Conservation (phyloP, 495 filamentous ascomycete genomes). For the Chaetomium fimeti region DNA sequence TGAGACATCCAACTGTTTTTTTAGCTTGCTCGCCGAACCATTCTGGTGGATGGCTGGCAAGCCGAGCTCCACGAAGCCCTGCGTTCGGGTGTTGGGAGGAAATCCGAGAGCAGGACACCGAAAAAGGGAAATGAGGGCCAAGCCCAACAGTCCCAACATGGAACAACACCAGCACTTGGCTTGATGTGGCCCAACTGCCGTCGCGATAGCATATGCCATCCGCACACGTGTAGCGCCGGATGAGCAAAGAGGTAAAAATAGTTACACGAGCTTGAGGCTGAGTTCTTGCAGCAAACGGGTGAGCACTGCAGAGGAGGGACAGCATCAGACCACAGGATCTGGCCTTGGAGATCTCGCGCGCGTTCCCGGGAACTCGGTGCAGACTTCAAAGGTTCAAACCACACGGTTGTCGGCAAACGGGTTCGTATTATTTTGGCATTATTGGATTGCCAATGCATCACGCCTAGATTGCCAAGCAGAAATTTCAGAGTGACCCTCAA, state of each 20-base stretch:
- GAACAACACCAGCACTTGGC: conserved; percentile 5
- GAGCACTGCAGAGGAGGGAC: not conserved
- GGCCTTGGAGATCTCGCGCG: not conserved
- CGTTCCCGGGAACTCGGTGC: not conserved
- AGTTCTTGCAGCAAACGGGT: not conserved
- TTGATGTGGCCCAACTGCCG: conserved; percentile 1
- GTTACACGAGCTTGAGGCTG: conserved; percentile 12
- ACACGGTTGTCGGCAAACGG: not conserved
- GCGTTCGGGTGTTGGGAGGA: not conserved
- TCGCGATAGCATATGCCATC: not conserved
- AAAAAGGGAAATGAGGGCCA: conserved; percentile 1
- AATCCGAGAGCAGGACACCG: not conserved
- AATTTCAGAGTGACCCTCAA: not conserved
- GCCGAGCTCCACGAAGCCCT: not conserved
- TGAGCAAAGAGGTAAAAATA: conserved; percentile 11
- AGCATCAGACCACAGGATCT: not conserved
- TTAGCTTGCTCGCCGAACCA: not conserved
- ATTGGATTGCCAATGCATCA: conserved; percentile 9
- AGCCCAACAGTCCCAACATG: not conserved
- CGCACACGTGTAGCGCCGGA: conserved; percentile 7
- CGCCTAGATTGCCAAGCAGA: conserved; percentile 11
- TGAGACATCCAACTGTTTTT: not conserved
- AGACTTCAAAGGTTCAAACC: not conserved
- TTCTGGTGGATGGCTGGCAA: not conserved
- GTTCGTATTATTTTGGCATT: conserved; percentile 6